Percentiles rank a stretch among this genome's conserved stretches.
These are phyloP conservation scores for Skeletonema costatum DNA, from an alignment of 108 stramenopile genomes.

Conservation along the genomic window DNA sequence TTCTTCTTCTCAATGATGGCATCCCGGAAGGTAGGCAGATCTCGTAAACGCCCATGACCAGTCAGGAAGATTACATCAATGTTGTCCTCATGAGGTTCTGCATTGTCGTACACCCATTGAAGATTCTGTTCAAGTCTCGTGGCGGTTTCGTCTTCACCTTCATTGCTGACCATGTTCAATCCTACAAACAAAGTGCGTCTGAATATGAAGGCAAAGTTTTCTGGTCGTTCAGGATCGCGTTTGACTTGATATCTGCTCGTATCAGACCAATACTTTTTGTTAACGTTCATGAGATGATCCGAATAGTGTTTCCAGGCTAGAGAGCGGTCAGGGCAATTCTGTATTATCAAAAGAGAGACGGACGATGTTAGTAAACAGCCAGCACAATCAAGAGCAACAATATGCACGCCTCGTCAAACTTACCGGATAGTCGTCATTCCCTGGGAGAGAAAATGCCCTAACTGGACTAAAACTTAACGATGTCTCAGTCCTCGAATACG, in stretches of 20 bases:
- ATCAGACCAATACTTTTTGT: slow-evolving; percentile 11
- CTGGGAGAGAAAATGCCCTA: slow-evolving; percentile 25
- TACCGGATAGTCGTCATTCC: slow-evolving; percentile 30
- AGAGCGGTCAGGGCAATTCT: slow-evolving; percentile 11
- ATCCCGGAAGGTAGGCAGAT: slow-evolving; percentile 14
- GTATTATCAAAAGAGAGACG: background rate
- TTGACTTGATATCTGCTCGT: slow-evolving; percentile 15
- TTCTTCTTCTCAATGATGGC: slow-evolving; percentile 13
- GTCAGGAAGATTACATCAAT: slow-evolving; percentile 33
- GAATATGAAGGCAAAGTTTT: slow-evolving; percentile 64
- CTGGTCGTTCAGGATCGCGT: slow-evolving; percentile 19
- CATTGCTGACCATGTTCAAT: slow-evolving; percentile 53
- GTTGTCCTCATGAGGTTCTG: slow-evolving; percentile 1
- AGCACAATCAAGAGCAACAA: background rate
- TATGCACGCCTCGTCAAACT: background rate
- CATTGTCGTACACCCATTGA: slow-evolving; percentile 31
- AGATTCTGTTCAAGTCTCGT: slow-evolving; percentile 12
- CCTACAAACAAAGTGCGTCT: slow-evolving; percentile 58
- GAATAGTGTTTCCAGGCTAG: slow-evolving; percentile 17
- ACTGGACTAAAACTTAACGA: slow-evolving; percentile 21
- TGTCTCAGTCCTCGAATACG: slow-evolving; percentile 13
- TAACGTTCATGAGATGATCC: slow-evolving; percentile 8
- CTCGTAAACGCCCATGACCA: slow-evolving; percentile 18
- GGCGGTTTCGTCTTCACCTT: slow-evolving; percentile 6
- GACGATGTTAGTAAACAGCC: background rate